Conservation (phyloP, 1,139 yeast species). For the Candida sp. region DNA sequence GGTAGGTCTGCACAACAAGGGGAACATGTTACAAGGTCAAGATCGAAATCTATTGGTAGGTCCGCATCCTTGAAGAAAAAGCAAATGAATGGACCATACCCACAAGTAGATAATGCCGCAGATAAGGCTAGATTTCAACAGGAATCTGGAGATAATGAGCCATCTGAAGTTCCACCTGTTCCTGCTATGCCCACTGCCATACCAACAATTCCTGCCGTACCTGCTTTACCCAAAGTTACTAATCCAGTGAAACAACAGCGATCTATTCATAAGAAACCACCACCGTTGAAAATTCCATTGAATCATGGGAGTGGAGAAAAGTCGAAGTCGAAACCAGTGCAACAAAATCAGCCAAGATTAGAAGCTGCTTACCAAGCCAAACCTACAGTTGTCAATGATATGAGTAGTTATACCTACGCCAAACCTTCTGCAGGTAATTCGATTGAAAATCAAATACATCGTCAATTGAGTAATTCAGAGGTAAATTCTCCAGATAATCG, state of each 20-base stretch:
- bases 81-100: not conserved
- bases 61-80: not conserved
- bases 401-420: not conserved
- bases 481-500: not conserved
- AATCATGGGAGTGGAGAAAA: too few relatives aligned
- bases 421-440: not conserved
- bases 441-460: not conserved
- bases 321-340: too few relatives aligned
- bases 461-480: not conserved
- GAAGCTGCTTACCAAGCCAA: not conserved
- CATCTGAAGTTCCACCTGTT: not conserved
- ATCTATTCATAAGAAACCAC: not conserved
- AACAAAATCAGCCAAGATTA: not conserved
- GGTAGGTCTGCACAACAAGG: not conserved
- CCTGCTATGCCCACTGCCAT: too few relatives aligned
- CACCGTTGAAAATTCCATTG: not conserved
- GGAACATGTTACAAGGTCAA: not conserved
- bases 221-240: not conserved
- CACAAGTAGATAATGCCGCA: not conserved
- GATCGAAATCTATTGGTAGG: not conserved
- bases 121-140: not conserved
- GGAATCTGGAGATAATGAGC: not conserved
- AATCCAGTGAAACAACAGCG: not conserved
- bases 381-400: not conserved
- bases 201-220: not conserved